Evolutionary conservation across 768 basidiomycete genomes (phyloP), one percentile per base, ranked within the genome.

Genomic region (Lentinula boryana): DNA sequence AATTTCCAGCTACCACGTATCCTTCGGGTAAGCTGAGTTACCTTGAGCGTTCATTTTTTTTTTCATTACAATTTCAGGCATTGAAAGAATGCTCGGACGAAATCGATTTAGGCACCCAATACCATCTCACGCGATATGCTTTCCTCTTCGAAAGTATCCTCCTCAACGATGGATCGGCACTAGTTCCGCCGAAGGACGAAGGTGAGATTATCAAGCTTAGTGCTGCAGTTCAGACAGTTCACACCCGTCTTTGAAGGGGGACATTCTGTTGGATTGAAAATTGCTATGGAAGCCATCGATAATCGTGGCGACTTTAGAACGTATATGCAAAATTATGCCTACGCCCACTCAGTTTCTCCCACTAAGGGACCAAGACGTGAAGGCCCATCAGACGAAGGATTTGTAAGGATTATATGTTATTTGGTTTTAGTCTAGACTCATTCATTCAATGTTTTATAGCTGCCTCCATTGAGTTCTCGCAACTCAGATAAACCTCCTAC

Each of bases 241-340:
- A 56, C 15, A 43, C 40, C 5, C 7, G 4, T 13, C n/a, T 56
- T 6, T 33, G 7, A 12, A 58, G 44, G n/a, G 12, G 40, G 44
- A 4, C 56, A 38, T 27, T 38, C 49, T 16, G 77, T 84, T 6
- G 95, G 96, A 12, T 75, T 99, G 53, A 96, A 96, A 71, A 78
- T 88, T 2, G 84, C 92, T 23, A 88, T 90, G 61, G 95, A 98
- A 71, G 83, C 85, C 5, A 97, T 99, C 66, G 96, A 99, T 74
- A 95, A 95, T 67, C 85, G 95, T 41, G 81, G 87, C 38, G 97
- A 99, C 73, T 98, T 99, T 77, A 96, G 91, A 75, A 85, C 82
- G 7, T 99, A 89, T 70, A 98, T 99, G 95, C 93, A 97, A 70
- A 94, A 97, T 70, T 99, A 96, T 69, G 88, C 91, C 0, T 93